Conservation (phyloP, 495 filamentous ascomycete species). For the Aeminium ludgeri region DNA sequence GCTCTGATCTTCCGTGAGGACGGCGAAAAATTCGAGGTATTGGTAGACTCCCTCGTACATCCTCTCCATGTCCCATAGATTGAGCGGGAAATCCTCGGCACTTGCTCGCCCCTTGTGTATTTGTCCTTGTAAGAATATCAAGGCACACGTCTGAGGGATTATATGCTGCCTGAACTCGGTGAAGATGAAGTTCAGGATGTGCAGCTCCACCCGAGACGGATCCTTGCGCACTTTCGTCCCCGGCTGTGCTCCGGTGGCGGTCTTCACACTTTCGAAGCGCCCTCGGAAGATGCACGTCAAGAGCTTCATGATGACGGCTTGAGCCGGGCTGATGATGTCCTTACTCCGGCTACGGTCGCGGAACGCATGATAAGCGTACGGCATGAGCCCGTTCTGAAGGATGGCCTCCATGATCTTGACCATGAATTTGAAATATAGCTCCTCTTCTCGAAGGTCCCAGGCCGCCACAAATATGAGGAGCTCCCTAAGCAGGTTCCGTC, state of each 20-base stretch:
- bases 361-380: slow-evolving; percentile 77
- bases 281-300: slow-evolving; percentile 72
- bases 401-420: slow-evolving; percentile 88
- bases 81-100: slow-evolving; percentile 75
- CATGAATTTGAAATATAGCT: slow-evolving; percentile 87
- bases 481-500: slow-evolving; percentile 72
- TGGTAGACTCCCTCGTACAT: slow-evolving; percentile 80
- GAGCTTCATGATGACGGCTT: slow-evolving; percentile 78
- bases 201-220: slow-evolving; percentile 37
- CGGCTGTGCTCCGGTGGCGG: too few relatives aligned
- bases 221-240: too few relatives aligned
- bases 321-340: slow-evolving; percentile 86
- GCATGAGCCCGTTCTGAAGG: slow-evolving; percentile 70
- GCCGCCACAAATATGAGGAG: slow-evolving; percentile 90
- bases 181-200: slow-evolving; percentile 75
- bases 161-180: slow-evolving; percentile 81
- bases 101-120: slow-evolving; percentile 50
- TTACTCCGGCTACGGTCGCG: slow-evolving; percentile 51
- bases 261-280: too few relatives aligned
- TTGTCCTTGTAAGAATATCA: slow-evolving; percentile 84
- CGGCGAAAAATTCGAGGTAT: slow-evolving; percentile 86
- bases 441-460: slow-evolving; percentile 83
- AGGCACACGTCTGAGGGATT: slow-evolving; percentile 77
- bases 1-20: slow-evolving; percentile 50
- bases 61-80: slow-evolving; percentile 92